Conservation (phyloP, 306 rosid species). For the Inga laurina region DNA sequence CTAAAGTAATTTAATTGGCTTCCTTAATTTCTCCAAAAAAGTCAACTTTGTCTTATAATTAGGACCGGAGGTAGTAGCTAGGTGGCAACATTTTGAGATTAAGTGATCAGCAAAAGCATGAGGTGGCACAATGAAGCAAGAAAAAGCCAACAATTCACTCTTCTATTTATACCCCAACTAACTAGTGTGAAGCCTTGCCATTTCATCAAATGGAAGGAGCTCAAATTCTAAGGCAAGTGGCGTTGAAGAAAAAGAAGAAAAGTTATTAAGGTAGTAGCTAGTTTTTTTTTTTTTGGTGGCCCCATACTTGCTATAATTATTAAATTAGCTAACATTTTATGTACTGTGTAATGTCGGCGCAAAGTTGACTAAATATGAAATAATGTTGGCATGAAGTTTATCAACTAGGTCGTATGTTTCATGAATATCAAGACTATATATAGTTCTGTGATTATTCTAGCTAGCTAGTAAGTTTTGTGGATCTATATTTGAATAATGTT, state of each 20-base stretch:
- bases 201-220: too few relatives aligned
- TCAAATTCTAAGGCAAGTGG: too few relatives aligned
- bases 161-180: neutral
- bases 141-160: neutral
- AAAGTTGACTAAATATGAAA: neutral
- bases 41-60: too few relatives aligned
- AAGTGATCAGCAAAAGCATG: too few relatives aligned
- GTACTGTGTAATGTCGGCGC: neutral
- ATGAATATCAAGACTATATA: neutral
- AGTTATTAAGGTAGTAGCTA: neutral
- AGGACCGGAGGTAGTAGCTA: too few relatives aligned
- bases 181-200: neutral
- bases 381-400: neutral
- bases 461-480: too few relatives aligned
- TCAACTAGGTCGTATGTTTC: neutral
- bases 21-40: too few relatives aligned
- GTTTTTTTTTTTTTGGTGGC: too few relatives aligned
- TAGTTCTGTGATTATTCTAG: neutral
- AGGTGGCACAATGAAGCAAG: neutral
- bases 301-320: neutral
- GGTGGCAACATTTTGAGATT: too few relatives aligned
- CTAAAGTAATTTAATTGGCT: too few relatives aligned
- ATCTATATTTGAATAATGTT: too few relatives aligned
- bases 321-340: too few relatives aligned
- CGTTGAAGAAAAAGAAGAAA: neutral